Evolutionary conservation across 1,284 basidiomycete genomes (phyloP), one percentile per base, ranked within the genome.

Genomic region (Cronartium quercuum): DNA sequence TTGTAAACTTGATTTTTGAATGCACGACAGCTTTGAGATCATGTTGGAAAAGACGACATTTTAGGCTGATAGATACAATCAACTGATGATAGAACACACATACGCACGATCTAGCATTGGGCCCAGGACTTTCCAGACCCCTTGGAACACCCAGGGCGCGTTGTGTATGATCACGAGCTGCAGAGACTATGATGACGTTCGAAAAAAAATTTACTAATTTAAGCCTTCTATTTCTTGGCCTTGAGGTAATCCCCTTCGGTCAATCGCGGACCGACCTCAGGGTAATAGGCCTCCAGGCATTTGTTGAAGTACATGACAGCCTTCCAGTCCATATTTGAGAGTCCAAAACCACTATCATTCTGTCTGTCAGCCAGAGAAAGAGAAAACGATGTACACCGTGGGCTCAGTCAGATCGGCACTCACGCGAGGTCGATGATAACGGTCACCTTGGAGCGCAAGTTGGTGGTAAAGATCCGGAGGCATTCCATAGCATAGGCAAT

Each of bases 271-370:
- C 51, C 15, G n/a, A 74, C 70, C 38, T 74, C 70, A 44, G 70
- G 70, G 60, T 74, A 74, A 47, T 74, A 66, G 2, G 63, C 64
- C 41, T 74, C 70, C 1, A 74, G 70, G 18, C 63, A 66, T 37
- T 64, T 58, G 35, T 65, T 66, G 37, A 74, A 60, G 60, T 66
- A 74, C 3, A 55, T 42, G 7, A 41, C 37, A 66, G 51, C 51
- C 34, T 74, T 74, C 70, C 70, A 74, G 51, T 74, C 70, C 70
- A 74, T 74, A 37, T 66, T 74, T 6, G 63, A 65, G 37, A 74
- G 42, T 13, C 70, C 70, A 24, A 74, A 74, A 12, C 70, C 70
- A 40, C 70, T 74, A 18, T n/a, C 18, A 51, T 51, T 29, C 44
- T 41, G 1, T 18, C 55, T 37, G 13, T 60, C 9, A 38, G n/a